Base-by-base conservation (phyloP, 106 monocot species). In the Amphibolis antarctica region DNA sequence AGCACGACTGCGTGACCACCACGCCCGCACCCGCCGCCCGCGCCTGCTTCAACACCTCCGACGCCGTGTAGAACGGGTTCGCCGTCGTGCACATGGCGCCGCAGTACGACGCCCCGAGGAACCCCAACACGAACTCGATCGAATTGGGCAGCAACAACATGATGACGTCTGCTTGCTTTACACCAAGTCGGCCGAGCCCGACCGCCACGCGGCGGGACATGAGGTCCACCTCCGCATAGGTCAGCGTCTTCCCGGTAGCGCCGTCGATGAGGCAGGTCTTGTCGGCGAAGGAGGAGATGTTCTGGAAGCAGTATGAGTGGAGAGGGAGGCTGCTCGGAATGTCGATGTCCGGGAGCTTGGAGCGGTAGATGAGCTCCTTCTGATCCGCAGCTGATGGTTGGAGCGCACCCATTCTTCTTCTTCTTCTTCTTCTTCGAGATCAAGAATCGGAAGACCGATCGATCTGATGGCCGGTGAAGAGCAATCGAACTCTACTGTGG, bases 231-330 rank as follows among this genome's bases (percentile, higher is more conserved):
- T 88, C 80, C 6, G 80, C 62, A 57, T 85, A 88, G 18, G 82
- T 75, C 66, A 48, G 48, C 42, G 76, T 29, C 18, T 55, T 56
- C 15, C 78, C 80, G 29, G 85, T 82, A 23, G 78, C 42, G 46
- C 85, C 88, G 62, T 88, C 57, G 68, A 93, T 80, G 65, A 93
- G 27, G 82, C 88, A 93, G 12, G 92, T 78, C 7, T 74, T 66
- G 57, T 55, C 59, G 44, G 76, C 22, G 62, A 80, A 64, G 31
- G 75, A 46, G 4, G 72, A 1, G 44, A 88, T 42, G 69, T 73
- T 57, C 68, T 88, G 57, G 68, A 93, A 93, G 68, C 92, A 93
- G 76, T 88, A 93, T 65, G 67, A 27, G 76, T 93, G 88, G 59
- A 93, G 82, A 36, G 92, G 85, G 61, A 77, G 76, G 65, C 80